phyloP scores from a whole-genome alignment of 2,329 filamentous ascomycete species.

The Fusarium paranaense region DNA sequence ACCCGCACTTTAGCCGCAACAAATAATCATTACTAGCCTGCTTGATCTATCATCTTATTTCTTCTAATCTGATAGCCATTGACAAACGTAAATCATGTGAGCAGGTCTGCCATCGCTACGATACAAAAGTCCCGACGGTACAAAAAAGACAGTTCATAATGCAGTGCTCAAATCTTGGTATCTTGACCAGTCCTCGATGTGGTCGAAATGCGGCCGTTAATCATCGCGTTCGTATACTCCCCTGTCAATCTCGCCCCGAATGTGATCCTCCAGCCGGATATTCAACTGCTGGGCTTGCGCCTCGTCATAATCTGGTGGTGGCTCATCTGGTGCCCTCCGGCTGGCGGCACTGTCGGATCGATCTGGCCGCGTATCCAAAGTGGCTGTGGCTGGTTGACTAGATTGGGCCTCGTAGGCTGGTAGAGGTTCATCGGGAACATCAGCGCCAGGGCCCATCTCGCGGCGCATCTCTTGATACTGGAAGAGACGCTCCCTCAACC shows the following conservation, averaged over 20 bases:
- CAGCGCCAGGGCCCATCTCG: constrained; percentile 72
- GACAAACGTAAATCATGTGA: neutral
- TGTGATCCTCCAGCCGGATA: constrained; percentile 73
- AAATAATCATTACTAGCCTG: neutral
- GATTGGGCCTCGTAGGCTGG: constrained; percentile 82
- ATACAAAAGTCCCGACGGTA: constrained; percentile 8
- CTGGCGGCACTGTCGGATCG: constrained; percentile 53
- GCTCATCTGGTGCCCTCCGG: constrained; percentile 71
- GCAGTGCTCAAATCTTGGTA: constrained; percentile 39
- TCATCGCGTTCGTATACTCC: constrained; percentile 50
- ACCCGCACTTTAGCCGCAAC: constrained; percentile 16
- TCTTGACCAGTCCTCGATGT: constrained; percentile 31
- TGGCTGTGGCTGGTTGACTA: constrained; percentile 43
- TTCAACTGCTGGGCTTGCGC: constrained; percentile 78
- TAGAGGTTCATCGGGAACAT: constrained; percentile 85
- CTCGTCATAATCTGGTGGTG: constrained; percentile 92
- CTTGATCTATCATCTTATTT: neutral
- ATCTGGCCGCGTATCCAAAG: constrained; percentile 42
- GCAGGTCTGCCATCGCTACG: constrained; percentile 13
- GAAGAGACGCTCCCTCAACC: constrained; percentile 84
- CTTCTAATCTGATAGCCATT: constrained; percentile 19
- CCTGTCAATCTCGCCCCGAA: constrained; percentile 79
- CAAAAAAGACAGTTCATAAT: constrained; percentile 36
- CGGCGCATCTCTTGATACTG: constrained; percentile 82
- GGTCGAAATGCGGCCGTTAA: constrained; percentile 37